These are phyloP conservation scores for Allium sativum DNA, from an alignment of 106 monocot genomes.

Conservation along the genomic window DNA sequence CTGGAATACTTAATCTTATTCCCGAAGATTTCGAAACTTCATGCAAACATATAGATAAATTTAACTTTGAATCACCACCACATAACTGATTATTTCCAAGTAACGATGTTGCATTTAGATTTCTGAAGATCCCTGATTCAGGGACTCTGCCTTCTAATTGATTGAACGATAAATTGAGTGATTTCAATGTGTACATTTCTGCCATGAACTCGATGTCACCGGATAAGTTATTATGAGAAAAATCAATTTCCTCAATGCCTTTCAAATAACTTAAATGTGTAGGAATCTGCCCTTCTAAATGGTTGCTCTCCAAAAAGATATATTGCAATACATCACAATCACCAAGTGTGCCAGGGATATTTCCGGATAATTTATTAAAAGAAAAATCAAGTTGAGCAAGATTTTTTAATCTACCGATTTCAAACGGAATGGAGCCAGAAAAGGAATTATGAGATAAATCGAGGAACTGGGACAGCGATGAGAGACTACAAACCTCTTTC, in stretches of 20 bases:
- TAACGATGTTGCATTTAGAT: constrained; percentile 2
- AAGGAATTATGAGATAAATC: constrained; percentile 24
- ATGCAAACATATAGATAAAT: not conserved
- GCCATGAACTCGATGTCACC: constrained; percentile 21
- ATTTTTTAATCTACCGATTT: constrained; percentile 22
- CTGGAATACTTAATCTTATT: not conserved
- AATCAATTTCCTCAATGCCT: constrained; percentile 14
- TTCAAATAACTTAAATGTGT: constrained; percentile 6
- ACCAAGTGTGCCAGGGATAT: constrained; percentile 26
- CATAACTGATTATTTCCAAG: constrained; percentile 7
- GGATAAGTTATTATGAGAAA: constrained; percentile 34
- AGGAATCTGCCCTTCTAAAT: constrained; percentile 29
- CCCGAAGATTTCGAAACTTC: not conserved
- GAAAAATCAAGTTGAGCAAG: constrained; percentile 10
- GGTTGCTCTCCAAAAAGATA: constrained; percentile 19
- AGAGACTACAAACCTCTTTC: constrained; percentile 11
- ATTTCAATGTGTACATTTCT: constrained; percentile 4
- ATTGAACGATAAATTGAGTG: constrained; percentile 11
- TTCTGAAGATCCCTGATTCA: constrained; percentile 3
- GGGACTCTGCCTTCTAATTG: constrained; percentile 7
- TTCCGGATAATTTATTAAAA: constrained; percentile 20
- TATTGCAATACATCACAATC: constrained; percentile 15
- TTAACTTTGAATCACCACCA: constrained; percentile 4
- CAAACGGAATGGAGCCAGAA: constrained; percentile 14
- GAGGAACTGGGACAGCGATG: constrained; percentile 11